Conservation (phyloP, 1,284 basidiomycete species). For the Heimioporus retisporus region DNA sequence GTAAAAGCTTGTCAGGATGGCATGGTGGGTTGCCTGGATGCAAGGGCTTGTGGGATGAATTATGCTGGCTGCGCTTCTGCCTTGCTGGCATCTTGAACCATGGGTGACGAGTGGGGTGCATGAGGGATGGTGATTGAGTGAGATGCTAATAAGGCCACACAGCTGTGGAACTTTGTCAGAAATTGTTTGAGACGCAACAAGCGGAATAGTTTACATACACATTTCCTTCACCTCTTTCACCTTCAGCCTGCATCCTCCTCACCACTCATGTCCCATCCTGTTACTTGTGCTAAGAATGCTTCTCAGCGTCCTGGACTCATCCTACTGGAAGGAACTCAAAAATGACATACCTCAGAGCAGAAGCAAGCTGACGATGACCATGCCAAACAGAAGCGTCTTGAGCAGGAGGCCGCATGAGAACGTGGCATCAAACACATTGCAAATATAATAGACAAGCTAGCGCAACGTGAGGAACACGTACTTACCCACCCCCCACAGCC, state of each 20-base stretch:
- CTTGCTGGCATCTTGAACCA: no score
- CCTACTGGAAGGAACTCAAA: constrained; percentile 6
- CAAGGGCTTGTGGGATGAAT: background rate
- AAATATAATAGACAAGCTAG: background rate
- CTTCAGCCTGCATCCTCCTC: background rate
- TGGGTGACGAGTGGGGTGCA: no score
- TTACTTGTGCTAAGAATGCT: constrained; percentile 1
- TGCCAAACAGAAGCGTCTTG: background rate
- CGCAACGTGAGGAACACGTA: background rate
- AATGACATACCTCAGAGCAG: constrained; percentile 7
- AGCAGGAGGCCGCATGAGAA: background rate
- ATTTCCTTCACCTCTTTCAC: background rate
- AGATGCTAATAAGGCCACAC: background rate
- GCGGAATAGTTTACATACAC: background rate
- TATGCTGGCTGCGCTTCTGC: no score
- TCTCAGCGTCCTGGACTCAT: constrained; percentile 2
- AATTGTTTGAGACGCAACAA: background rate
- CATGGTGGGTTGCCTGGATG: background rate
- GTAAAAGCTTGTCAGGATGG: background rate
- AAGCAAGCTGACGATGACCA: background rate
- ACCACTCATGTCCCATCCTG: background rate
- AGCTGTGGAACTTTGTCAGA: background rate
- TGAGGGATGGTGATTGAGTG: background rate
- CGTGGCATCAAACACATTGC: background rate
- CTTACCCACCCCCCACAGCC: constrained; percentile 4